Evolutionary conservation across 208 protist species (phyloP).

Genomic region (Acanthamoeba lenticulata): DNA sequence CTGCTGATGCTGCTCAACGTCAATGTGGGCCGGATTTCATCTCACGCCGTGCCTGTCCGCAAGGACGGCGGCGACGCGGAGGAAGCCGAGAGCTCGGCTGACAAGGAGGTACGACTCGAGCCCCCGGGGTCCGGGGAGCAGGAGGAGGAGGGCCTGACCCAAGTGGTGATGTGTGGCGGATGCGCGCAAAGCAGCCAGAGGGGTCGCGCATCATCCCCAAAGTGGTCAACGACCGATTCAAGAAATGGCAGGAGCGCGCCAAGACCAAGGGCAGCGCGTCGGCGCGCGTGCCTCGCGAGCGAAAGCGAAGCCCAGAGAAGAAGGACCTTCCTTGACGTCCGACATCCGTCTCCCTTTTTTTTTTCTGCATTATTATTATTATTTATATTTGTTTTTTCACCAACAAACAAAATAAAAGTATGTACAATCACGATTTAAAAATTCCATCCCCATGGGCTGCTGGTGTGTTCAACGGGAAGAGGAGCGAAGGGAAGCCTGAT

Average conservation of each 20-base stretch:
- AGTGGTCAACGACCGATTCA: background rate
- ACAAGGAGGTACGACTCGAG: background rate
- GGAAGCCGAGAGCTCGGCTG: background rate
- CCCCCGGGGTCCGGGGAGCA: background rate
- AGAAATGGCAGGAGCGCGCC: background rate
- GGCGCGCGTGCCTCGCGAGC: background rate
- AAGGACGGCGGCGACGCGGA: background rate
- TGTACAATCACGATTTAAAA: too few relatives aligned
- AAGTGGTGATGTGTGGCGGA: background rate
- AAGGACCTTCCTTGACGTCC: too few relatives aligned
- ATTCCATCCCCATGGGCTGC: too few relatives aligned
- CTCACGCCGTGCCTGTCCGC: background rate
- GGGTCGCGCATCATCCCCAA: slow-evolving; percentile 8
- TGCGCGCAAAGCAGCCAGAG: background rate
- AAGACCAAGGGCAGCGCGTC: background rate
- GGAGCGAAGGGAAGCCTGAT: too few relatives aligned
- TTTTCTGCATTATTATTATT: too few relatives aligned
- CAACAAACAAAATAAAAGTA: too few relatives aligned
- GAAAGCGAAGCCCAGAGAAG: background rate
- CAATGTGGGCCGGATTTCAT: slow-evolving; percentile 18
- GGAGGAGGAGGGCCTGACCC: background rate
- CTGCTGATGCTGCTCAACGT: slow-evolving; percentile 54
- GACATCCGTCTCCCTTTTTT: too few relatives aligned
- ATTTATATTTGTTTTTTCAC: too few relatives aligned
- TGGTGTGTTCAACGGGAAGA: too few relatives aligned